phyloP scores from a whole-genome alignment of 768 basidiomycete genomes.

The Auriculariales sp. region DNA sequence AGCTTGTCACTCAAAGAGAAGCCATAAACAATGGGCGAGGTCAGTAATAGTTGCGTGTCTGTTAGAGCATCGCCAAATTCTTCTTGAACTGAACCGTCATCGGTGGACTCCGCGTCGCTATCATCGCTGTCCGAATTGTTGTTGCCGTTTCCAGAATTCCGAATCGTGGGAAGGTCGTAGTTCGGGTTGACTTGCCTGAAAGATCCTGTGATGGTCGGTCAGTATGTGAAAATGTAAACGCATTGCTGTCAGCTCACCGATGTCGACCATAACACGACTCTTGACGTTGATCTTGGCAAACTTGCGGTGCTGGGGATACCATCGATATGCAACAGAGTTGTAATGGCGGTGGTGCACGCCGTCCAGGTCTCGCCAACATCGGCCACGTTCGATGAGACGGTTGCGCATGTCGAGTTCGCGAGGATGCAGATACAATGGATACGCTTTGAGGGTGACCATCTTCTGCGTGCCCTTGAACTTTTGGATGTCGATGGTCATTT shows the following conservation, averaged over 20 bases:
- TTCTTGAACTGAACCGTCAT: neutral
- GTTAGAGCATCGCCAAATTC: slow-evolving; percentile 16
- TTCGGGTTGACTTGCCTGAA: slow-evolving; percentile 40
- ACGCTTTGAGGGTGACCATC: slow-evolving; percentile 35
- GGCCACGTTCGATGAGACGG: slow-evolving; percentile 31
- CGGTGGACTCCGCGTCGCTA: neutral
- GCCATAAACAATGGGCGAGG: slow-evolving; percentile 42
- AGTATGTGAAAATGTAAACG: neutral
- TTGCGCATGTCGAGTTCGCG: slow-evolving; percentile 27
- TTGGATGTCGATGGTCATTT: slow-evolving; percentile 25
- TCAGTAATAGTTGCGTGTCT: slow-evolving; percentile 39
- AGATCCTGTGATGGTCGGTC: slow-evolving; percentile 16
- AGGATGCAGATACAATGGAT: slow-evolving; percentile 37
- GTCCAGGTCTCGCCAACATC: slow-evolving; percentile 34
- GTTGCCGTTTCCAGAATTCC: neutral
- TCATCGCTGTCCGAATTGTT: neutral
- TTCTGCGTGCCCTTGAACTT: slow-evolving; percentile 34
- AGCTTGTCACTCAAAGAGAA: slow-evolving; percentile 47
- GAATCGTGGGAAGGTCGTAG: slow-evolving; percentile 22
- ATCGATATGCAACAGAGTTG: slow-evolving; percentile 18
- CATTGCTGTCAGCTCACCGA: slow-evolving; percentile 19
- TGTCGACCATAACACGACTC: slow-evolving; percentile 47
- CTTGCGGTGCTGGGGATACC: neutral
- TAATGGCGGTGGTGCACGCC: slow-evolving; percentile 42
- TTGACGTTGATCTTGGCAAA: slow-evolving; percentile 23